These are phyloP conservation scores for Linderniella brevidens DNA, from an alignment of 257 asterid species.

Conservation along the genomic window DNA sequence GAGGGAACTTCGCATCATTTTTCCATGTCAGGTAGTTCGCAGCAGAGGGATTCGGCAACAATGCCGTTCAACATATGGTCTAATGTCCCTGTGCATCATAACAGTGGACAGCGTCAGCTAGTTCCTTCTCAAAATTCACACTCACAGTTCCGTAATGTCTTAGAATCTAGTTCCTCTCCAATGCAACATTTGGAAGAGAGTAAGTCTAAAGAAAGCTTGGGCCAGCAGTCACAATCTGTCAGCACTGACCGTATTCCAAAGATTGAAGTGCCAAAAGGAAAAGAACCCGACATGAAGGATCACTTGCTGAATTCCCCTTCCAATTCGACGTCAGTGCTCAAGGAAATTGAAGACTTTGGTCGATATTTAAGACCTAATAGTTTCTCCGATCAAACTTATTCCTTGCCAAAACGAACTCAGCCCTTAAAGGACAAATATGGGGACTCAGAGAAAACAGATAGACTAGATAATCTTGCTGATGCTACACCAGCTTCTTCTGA, in stretches of 20 bases:
- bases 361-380: slow-evolving; percentile 44
- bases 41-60: slow-evolving; percentile 16
- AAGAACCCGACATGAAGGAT: slow-evolving; percentile 17
- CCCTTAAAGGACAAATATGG: slow-evolving; percentile 26
- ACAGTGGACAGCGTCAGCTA: slow-evolving; percentile 21
- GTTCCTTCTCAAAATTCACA: slow-evolving; percentile 21
- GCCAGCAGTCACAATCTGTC: slow-evolving; percentile 16
- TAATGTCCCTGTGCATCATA: slow-evolving; percentile 26
- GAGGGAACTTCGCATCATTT: slow-evolving; percentile 20
- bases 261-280: slow-evolving; percentile 20
- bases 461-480: slow-evolving; percentile 19
- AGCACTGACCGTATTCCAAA: slow-evolving; percentile 16
- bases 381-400: slow-evolving; percentile 22
- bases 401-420: slow-evolving; percentile 28
- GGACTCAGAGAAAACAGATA: slow-evolving; percentile 42
- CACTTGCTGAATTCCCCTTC: slow-evolving; percentile 30
- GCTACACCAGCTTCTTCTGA: slow-evolving; percentile 17
- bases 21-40: slow-evolving; percentile 18
- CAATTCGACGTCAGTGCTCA: slow-evolving; percentile 26
- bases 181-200: slow-evolving; percentile 24
- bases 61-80: slow-evolving; percentile 21
- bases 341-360: slow-evolving; percentile 63
- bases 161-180: slow-evolving; percentile 33
- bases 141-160: slow-evolving; percentile 26
- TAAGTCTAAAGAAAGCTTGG: slow-evolving; percentile 22